Base-by-base conservation (phyloP, 2,329 filamentous ascomycete species). In the Pezicula rhizophila region DNA sequence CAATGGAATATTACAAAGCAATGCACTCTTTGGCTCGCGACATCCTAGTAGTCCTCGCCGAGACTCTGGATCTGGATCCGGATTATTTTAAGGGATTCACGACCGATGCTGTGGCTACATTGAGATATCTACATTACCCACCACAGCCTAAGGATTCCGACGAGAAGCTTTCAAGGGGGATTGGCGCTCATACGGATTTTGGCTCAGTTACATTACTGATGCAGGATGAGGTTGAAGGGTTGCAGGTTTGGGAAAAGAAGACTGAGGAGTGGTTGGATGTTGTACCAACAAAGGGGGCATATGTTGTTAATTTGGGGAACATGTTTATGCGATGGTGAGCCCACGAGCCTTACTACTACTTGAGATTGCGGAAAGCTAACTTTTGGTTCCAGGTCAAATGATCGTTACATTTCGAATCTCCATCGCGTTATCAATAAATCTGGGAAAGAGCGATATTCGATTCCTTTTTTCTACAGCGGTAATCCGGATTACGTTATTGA, bases 361-460 rank as follows among this genome's bases (percentile, higher is more conserved):
- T 4, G 4, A 31, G 7, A 31, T 3, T 2, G 12, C 2, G 28
- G 8, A 17, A 28, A 14, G 76, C 11, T 61, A 63, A 1, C 68
- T 69, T 25, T 63, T 61, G 0, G 51, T 57, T 25, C 8, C 40
- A 48, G 45, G 40, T 72, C 74, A 15, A 70, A 71, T 35, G 69
- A 70, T 34, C 60, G 64, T 46, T 79, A 76, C 63, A 71, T 69
- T 57, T 73, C 69, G 55, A 75, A 68, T 49, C 57, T 74, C 2
- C 76, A 79, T 58, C 67, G 75, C 4, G 76, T 79, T 34, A 71
- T 78, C 56, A 78, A 78, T 64, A 68, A 65, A 48, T 68, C 67
- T 7, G 66, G 66, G 4, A 61, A 58, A 5, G 70, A 77, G 53
- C 66, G 77, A 15, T 79, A 77, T 57, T 76, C 71, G 2, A 66